A percentile compares a stretch with the other conserved stretches of the same genome.
Evolutionary conservation across 2,329 filamentous ascomycete genomes (phyloP).

Genomic region (Cadophora luteo-olivacea): DNA sequence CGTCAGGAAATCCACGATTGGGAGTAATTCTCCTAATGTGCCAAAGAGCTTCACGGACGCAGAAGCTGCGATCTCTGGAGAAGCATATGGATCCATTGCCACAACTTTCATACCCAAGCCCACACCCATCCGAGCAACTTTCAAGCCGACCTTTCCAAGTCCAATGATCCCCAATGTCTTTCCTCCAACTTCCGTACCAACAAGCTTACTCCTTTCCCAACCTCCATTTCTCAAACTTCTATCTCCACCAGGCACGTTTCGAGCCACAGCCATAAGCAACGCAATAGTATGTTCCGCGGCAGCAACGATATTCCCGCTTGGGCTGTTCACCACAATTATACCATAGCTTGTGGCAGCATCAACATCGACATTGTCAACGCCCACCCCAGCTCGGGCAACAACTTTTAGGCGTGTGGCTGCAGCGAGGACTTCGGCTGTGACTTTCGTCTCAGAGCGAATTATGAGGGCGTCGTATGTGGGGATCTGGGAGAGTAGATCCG

Average conservation of each 20-base stretch:
- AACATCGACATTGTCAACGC: conserved; percentile 84
- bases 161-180: conserved; percentile 81
- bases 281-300: conserved; percentile 81
- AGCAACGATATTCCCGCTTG: conserved; percentile 80
- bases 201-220: conserved; percentile 77
- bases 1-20: conserved; percentile 76
- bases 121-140: conserved; percentile 79
- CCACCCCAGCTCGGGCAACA: conserved; percentile 81
- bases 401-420: conserved; percentile 75
- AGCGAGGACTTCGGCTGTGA: conserved; percentile 70
- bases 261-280: conserved; percentile 74
- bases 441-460: conserved; percentile 82
- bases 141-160: conserved; percentile 82
- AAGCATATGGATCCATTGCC: conserved; percentile 80
- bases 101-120: conserved; percentile 79
- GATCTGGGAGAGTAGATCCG: conserved; percentile 71
- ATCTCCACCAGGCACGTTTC: conserved; percentile 75
- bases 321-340: conserved; percentile 82
- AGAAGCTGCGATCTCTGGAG: conserved; percentile 70
- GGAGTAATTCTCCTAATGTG: conserved; percentile 65
- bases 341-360: conserved; percentile 73
- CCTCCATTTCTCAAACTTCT: conserved; percentile 72
- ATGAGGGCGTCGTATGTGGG: conserved; percentile 77
- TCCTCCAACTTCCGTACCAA: conserved; percentile 78
- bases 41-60: conserved; percentile 70